A percentile compares a stretch with the other conserved stretches of the same genome.
Evolutionary conservation across 78 protist genomes (phyloP).

Genomic region (Diacronema lutheri): DNA sequence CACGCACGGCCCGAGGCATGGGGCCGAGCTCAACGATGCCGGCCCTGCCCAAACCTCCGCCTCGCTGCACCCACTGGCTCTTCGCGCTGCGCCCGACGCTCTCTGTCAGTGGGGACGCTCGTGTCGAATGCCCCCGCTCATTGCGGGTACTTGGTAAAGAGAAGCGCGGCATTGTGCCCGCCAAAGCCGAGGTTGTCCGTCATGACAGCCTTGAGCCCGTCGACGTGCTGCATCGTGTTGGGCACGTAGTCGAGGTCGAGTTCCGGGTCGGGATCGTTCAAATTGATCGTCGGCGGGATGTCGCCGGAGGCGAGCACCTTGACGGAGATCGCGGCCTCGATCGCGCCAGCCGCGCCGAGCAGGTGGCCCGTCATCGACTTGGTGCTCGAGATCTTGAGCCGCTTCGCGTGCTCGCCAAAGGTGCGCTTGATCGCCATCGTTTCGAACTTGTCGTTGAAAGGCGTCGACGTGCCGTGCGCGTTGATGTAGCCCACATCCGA

Average conservation of each 20-base stretch:
- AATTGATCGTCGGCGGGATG: not conserved
- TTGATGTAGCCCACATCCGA: conserved; percentile 7
- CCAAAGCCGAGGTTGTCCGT: conserved; percentile 27
- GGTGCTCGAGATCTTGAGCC: conserved; percentile 6
- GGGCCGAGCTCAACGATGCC: too few species aligned
- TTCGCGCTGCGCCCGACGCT: too few species aligned
- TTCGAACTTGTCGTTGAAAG: conserved; percentile 25
- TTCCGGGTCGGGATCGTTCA: not conserved
- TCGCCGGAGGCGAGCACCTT: not conserved
- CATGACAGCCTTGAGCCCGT: not conserved
- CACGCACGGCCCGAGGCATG: too few species aligned
- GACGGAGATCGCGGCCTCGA: conserved; percentile 24
- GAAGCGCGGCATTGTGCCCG: conserved; percentile 11
- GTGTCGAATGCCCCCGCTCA: too few species aligned
- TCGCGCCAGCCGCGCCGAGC: conserved; percentile 25
- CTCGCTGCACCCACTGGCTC: too few species aligned
- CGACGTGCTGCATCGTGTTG: not conserved
- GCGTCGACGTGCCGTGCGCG: conserved; percentile 41
- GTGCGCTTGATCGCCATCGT: conserved; percentile 23
- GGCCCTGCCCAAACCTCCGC: too few species aligned
- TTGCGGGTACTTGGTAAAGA: too few species aligned
- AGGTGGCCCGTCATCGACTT: conserved; percentile 18
- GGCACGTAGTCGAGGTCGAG: not conserved
- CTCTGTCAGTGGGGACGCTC: too few species aligned
- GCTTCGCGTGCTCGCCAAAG: not conserved